Base-by-base conservation (phyloP, 306 rosid genomes). In the Hippophae tibetana region DNA sequence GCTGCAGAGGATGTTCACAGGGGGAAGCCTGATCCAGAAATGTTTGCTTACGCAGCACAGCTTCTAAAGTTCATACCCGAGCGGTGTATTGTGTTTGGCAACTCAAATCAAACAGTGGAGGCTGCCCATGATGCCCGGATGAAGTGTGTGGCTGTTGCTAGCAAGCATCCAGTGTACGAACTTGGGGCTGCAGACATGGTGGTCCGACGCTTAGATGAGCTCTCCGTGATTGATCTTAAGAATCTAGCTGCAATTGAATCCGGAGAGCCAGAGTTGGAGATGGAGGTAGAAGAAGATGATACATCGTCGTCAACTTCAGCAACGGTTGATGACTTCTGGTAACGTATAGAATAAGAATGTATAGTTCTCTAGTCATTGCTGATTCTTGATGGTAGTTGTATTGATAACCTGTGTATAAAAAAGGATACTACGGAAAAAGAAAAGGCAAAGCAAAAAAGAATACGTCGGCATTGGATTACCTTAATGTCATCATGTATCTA, bases 141-240 rank as follows among this genome's bases (percentile, higher is more conserved):
- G 99, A 92, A 92, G 88, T 92, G 99, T 56, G 88, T 92, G 43
- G 99, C 95, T 31, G 94, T 92, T 58, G 99, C 99, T 47, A 92
- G 99, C 80, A 88, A 86, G 79, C 99, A 92, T 78, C 99, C 94
- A 13, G 86, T 86, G 42, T 92, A 88, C 18, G 99, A 92, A 78
- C 95, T 92, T 41, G 80, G 78, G 66, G 97, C 99, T 51, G 97
- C 99, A 1, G 95, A 92, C 64, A 68, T 92, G 77, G 93, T 92
- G 47, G 99, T 92, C 55, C 83, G 88, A 74, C 81, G 50, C 54
- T 70, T 92, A 13, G 85, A 92, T 7, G 99, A 92, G 83, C 84
- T 92, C 11, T 71, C 99, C 3, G 86, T 92, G 56, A 89, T 92
- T 40, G 99, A 92, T 76, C 71, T 92, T 87, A 92, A 92, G 86